These are phyloP conservation scores for Thermochaetoides dissita DNA, from an alignment of 2,329 filamentous ascomycete species.

Conservation along the genomic window DNA sequence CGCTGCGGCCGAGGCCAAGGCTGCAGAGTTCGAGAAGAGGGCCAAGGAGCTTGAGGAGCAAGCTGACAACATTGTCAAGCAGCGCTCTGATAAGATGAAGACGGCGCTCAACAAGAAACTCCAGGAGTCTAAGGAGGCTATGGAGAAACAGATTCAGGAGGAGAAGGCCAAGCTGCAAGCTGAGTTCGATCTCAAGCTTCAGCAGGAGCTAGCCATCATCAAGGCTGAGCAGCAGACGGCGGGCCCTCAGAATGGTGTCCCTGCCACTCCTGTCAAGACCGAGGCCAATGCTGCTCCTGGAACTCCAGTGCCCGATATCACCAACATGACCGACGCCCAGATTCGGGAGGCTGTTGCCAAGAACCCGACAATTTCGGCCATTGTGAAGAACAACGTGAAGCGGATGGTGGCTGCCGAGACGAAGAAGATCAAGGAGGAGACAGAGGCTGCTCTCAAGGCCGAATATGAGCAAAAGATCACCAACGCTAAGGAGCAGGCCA, in stretches of 20 bases:
- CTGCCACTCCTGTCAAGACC: slow-evolving; percentile 15
- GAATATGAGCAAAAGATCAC: slow-evolving; percentile 40
- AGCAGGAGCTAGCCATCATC: slow-evolving; percentile 51
- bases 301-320: slow-evolving; percentile 30
- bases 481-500: slow-evolving; percentile 46
- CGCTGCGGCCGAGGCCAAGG: slow-evolving; percentile 44
- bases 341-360: slow-evolving; percentile 42
- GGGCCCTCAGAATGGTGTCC: slow-evolving; percentile 14
- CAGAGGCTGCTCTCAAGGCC: slow-evolving; percentile 30
- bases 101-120: slow-evolving; percentile 55
- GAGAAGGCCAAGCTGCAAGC: slow-evolving; percentile 38
- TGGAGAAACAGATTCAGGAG: slow-evolving; percentile 35
- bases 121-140: slow-evolving; percentile 44
- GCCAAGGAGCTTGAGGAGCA: slow-evolving; percentile 50
- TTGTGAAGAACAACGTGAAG: slow-evolving; percentile 49
- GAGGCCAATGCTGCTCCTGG: slow-evolving; percentile 18
- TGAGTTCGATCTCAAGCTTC: slow-evolving; percentile 34
- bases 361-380: slow-evolving; percentile 43
- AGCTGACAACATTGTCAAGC: slow-evolving; percentile 46
- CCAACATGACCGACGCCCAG: slow-evolving; percentile 38
- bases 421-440: slow-evolving; percentile 43
- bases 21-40: slow-evolving; percentile 51
- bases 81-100: slow-evolving; percentile 56
- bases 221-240: slow-evolving; percentile 34
- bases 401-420: slow-evolving; percentile 55